phyloP scores from a whole-genome alignment of 176 grass and related monocot genomes.

The Areca catechu region DNA sequence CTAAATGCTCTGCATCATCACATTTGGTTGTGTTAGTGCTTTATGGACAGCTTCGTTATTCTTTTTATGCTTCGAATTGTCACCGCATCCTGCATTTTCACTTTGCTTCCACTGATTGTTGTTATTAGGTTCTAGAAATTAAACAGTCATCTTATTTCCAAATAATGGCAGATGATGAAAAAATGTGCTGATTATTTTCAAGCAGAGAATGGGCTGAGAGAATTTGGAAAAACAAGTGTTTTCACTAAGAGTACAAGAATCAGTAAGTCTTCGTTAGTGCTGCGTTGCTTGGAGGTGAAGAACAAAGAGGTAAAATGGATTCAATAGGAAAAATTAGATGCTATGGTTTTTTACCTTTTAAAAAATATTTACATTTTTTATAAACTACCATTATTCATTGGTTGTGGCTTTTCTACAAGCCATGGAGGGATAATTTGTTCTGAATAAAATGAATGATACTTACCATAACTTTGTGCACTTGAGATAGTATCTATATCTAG shows the following conservation, averaged over 20 bases:
- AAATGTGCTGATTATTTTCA: constrained; percentile 73
- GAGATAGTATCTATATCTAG: no score
- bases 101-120: not conserved
- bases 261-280: constrained; percentile 28
- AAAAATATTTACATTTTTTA: no score
- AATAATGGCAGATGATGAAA: constrained; percentile 51
- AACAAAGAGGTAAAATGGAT: constrained; percentile 38
- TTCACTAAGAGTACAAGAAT: constrained; percentile 15
- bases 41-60: no score
- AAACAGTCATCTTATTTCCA: not conserved
- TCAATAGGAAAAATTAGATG: not conserved
- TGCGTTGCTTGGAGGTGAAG: constrained; percentile 57
- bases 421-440: no score
- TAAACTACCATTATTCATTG: no score
- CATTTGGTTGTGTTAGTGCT: no score
- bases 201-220: constrained; percentile 18
- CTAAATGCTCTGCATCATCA: no score
- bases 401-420: no score
- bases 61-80: no score
- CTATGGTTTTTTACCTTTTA: not conserved
- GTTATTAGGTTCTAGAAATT: constrained; percentile 3
- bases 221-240: constrained; percentile 62
- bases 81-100: no score
- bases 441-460: no score
- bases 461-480: no score